phyloP scores from a whole-genome alignment of 805 yeast species.

The Ogataea populi-albae region DNA sequence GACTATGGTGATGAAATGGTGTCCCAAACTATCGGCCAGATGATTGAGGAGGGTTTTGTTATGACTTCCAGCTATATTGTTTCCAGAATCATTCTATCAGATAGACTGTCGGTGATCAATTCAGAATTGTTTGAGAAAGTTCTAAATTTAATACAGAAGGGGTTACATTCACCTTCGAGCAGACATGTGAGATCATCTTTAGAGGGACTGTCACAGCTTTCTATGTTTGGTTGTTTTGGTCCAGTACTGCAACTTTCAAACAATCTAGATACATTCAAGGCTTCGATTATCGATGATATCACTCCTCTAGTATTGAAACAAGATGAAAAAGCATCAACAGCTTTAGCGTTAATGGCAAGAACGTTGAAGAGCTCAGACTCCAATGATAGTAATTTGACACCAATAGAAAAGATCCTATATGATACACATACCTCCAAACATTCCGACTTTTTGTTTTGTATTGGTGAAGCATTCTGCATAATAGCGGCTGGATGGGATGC shows the following conservation, averaged over 20 bases:
- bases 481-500: slow-evolving; percentile 78
- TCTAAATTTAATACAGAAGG: slow-evolving; percentile 22
- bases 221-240: slow-evolving; percentile 46
- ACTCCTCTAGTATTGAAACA: slow-evolving; percentile 46
- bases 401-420: slow-evolving; percentile 45
- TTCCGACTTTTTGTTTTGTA: slow-evolving; percentile 68
- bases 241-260: slow-evolving; percentile 26
- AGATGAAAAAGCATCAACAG: slow-evolving; percentile 57
- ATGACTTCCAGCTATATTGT: slow-evolving; percentile 43
- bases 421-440: slow-evolving; percentile 66
- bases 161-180: slow-evolving; percentile 19
- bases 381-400: slow-evolving; percentile 22
- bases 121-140: slow-evolving; percentile 7
- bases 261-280: slow-evolving; percentile 22
- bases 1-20: slow-evolving; percentile 15
- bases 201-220: slow-evolving; percentile 42
- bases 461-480: slow-evolving; percentile 81
- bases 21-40: slow-evolving; percentile 1
- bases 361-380: slow-evolving; percentile 15
- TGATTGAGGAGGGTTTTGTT: slow-evolving; percentile 14
- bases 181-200: slow-evolving; percentile 29
- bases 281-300: slow-evolving; percentile 28
- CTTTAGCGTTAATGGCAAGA: slow-evolving; percentile 56
- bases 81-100: slow-evolving; percentile 43
- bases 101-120: slow-evolving; percentile 23